Base-by-base conservation (phyloP, 140 eudicot species). In the Flaveria floridana region DNA sequence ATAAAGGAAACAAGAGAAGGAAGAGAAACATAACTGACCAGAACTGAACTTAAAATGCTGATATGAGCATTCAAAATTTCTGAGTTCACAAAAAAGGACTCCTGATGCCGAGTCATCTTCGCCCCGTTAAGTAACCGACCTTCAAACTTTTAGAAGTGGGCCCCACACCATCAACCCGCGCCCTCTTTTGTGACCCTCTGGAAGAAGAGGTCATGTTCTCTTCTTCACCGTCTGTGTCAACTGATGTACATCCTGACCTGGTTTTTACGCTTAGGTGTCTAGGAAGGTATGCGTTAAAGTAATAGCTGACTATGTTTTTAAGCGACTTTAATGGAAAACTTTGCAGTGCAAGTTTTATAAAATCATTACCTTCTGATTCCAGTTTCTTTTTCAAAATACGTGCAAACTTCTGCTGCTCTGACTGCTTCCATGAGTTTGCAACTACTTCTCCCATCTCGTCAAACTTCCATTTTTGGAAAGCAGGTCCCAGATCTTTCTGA, bases 401-500 rank as follows among this genome's bases (percentile, higher is more conserved):
- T 34, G 72, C 81, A 62, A 88, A 88, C 59, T 65, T 73, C 30
- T 80, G 65, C 72, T 83, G 88, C 75, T 89, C 92, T 52, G 86
- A 73, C 20, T 13, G 51, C 23, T 84, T 79, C 96, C 93, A 89
- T 48, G 75, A 47, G 64, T 82, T 79, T 11, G 86, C 84, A 59
- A 80, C 88, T 19, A 16, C 86, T 64, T 83, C 89, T 11, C 96
- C 96, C 87, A 85, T 87, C 78, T 84, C 85, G 25, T 87, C 81
- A 80, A 89, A 82, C 78, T 85, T 87, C 91, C 90, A 85, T 26
- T 61, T 73, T 55, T 72, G 82, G 71, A 89, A 89, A 7, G 85
- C 84, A 23, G 89, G 82, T n/a, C 96, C 96, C 57, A 89, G 81
- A 50, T 86, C 91, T 63, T 76, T 76, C 64, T 80, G 81, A 13